phyloP scores from a whole-genome alignment of 352 stramenopile species.

The Pythium aquatile region DNA sequence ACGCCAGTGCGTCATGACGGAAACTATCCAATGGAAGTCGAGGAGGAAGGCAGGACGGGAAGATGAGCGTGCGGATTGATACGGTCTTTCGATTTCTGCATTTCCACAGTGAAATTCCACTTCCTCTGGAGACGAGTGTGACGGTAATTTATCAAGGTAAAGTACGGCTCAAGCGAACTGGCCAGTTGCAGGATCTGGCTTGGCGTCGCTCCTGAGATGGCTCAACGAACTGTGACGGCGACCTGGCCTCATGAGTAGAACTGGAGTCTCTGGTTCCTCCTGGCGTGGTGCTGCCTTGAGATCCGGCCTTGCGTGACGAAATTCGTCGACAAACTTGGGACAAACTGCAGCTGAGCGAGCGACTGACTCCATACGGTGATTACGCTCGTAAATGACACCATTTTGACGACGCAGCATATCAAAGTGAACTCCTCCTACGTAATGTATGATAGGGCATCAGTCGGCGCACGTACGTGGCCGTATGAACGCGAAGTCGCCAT shows the following conservation, averaged over 20 bases:
- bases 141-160: not conserved
- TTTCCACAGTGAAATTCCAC: not conserved
- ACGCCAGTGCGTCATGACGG: not conserved
- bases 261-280: not conserved
- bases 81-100: not conserved
- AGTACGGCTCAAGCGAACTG: not conserved
- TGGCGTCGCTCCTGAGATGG: not conserved
- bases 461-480: too few relatives aligned
- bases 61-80: not conserved
- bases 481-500: too few relatives aligned
- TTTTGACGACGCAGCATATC: not conserved
- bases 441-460: too few relatives aligned
- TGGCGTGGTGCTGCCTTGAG: too few relatives aligned
- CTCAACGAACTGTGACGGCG: not conserved
- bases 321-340: not conserved
- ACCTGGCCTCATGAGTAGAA: too few relatives aligned
- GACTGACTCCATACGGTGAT: not conserved
- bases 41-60: not conserved
- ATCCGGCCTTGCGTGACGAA: not conserved
- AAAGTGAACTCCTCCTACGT: too few relatives aligned
- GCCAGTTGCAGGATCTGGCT: too few relatives aligned
- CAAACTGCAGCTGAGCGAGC: not conserved
- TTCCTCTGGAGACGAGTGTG: too few relatives aligned
- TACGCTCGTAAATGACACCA: not conserved
- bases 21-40: conserved; percentile 1